These are phyloP conservation scores for Plasmodium gallinaceum DNA, from an alignment of 169 alveolate species.

Conservation along the genomic window DNA sequence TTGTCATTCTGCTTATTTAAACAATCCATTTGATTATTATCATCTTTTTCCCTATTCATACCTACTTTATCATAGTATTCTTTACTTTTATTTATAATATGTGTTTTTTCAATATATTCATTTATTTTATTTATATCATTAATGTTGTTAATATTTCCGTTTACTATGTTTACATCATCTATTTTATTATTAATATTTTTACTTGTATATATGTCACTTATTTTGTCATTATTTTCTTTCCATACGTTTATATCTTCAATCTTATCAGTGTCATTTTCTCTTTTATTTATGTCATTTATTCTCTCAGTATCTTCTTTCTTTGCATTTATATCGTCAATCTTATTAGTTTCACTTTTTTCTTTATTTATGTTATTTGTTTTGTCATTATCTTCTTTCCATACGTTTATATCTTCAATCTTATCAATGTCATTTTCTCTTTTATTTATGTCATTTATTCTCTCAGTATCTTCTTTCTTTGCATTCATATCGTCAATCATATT, in stretches of 20 bases:
- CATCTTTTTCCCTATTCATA: too few species aligned
- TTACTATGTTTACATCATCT: not conserved
- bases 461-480: too few species aligned
- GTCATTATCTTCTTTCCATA: not conserved
- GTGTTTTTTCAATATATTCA: too few species aligned
- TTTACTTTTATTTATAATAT: not conserved
- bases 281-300: not conserved
- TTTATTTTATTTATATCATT: not conserved
- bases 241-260: not conserved
- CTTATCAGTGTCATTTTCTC: not conserved
- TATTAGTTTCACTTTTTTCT: not conserved
- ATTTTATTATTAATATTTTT: not conserved
- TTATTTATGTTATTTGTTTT: constrained; percentile 1
- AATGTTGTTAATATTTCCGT: not conserved
- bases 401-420: not conserved
- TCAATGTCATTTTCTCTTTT: not conserved
- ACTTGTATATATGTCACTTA: not conserved
- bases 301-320: not conserved
- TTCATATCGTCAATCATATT: not conserved
- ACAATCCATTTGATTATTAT: not conserved
- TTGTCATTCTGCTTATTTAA: constrained; percentile 12
- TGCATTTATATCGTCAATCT: constrained; percentile 10
- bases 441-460: not conserved
- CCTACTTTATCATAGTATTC: not conserved
- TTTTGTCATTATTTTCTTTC: not conserved